Base-by-base conservation (phyloP, 257 asterid genomes). In the Ophiorrhiza pumila region DNA sequence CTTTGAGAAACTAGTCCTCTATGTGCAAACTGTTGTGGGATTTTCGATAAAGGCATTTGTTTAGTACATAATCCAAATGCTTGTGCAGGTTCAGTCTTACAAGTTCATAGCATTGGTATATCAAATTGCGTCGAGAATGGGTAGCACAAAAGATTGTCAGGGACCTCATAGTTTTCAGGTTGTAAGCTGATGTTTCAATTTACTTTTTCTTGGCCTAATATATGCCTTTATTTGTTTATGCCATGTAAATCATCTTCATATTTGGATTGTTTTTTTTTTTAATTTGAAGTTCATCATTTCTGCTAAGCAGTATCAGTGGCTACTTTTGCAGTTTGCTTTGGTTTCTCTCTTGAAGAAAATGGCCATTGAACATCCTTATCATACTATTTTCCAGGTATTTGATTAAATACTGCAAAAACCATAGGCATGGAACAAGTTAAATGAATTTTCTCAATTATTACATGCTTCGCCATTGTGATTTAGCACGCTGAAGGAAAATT, bases 51-150 rank as follows among this genome's bases (percentile, higher is more conserved):
- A 18, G 41, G 23, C 27, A 67, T 27, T 13, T 25, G 32, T 49
- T 47, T 25, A 31, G 32, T 25, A n/a, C n/a, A 0, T 20, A 2
- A 53, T 68, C 15, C 6, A 49, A 31, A 49, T 46, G 5, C 18
- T 7, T 46, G 5, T 81, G 75, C 86, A 91, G 99, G 99, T 94
- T 72, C 99, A 87, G 76, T 94, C 97, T 66, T 86, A 90, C 80
- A 94, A 94, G 85, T 94, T 94, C 85, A 80, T 94, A 75, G 90
- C 81, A 78, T 77, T 94, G 86, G 97, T 87, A 43, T 94, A 94
- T 83, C 99, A 94, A 90, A 94, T 91, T 80, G 99, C 99, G 32
- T 94, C 97, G 71, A 85, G 99, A 72, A 82, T 94, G 89, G 96
- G 99, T 69, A 85, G 96, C 79, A 62, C 89, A 69, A 91, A 85